Conservation (phyloP, 441 rosid species). For the Brassica balearica region DNA sequence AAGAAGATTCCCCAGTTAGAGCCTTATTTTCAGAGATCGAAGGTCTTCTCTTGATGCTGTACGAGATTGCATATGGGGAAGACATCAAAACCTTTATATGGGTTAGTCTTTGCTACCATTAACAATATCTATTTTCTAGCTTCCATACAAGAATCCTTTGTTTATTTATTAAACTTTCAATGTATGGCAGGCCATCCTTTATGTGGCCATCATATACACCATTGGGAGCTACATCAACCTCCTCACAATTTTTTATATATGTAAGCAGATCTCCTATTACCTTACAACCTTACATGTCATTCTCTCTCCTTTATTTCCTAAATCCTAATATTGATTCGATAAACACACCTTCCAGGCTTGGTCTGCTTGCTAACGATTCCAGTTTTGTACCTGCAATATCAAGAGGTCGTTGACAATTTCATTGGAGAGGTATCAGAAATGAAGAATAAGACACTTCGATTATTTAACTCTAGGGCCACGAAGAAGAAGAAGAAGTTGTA, state of each 20-base stretch:
- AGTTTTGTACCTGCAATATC: conserved; percentile 22
- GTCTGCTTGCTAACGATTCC: conserved; percentile 35
- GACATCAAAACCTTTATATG: conserved; percentile 35
- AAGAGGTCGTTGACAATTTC: conserved; percentile 19
- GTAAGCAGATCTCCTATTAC: conserved; percentile 19
- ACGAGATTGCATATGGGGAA: conserved; percentile 35
- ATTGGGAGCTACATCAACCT: conserved; percentile 35
- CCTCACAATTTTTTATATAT: conserved; percentile 33
- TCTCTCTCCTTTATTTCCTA: background rate
- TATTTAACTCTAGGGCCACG: conserved; percentile 24
- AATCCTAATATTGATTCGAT: background rate
- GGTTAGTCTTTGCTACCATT: conserved; percentile 9
- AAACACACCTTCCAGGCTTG: conserved; percentile 26
- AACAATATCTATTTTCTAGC: conserved; percentile 1
- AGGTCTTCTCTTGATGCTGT: conserved; percentile 5
- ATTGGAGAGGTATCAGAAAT: conserved; percentile 17
- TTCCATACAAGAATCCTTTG: conserved; percentile 9
- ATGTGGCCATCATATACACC: conserved; percentile 33
- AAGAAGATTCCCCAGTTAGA: conserved; percentile 25
- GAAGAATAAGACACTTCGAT: conserved; percentile 18
- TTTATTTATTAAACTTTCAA: conserved; percentile 7
- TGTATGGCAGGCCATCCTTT: conserved; percentile 33
- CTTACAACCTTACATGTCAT: background rate
- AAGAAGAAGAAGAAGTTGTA: background rate
- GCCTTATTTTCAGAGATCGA: conserved; percentile 21